phyloP scores from a whole-genome alignment of 805 yeast genomes.

The Lipomyces sp. region DNA sequence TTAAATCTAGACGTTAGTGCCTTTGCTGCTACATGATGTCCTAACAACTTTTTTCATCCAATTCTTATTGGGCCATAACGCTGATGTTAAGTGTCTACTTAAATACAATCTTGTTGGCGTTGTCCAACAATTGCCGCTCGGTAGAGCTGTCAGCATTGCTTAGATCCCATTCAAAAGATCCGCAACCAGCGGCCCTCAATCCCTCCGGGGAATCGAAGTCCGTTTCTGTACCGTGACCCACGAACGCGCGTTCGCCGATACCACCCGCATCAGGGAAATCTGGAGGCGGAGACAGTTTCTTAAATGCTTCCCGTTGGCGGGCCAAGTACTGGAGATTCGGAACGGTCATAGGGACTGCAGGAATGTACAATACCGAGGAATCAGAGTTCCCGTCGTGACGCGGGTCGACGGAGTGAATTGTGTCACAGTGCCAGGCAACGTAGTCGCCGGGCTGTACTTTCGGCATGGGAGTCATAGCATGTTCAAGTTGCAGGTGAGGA shows the following conservation, averaged over 20 bases:
- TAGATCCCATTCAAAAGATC: slow-evolving; percentile 16
- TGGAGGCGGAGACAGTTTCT: slow-evolving; percentile 36
- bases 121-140: slow-evolving; percentile 9
- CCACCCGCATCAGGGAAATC: slow-evolving; percentile 40
- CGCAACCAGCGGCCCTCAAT: slow-evolving; percentile 19
- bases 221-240: slow-evolving; percentile 6
- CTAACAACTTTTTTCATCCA: too few species aligned
- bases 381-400: slow-evolving; percentile 42
- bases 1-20: too few species aligned
- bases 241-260: slow-evolving; percentile 22
- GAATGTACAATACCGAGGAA: slow-evolving; percentile 50
- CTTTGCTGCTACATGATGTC: too few species aligned
- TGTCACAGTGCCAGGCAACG: slow-evolving; percentile 54
- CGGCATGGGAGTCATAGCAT: slow-evolving; percentile 48
- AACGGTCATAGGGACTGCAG: slow-evolving; percentile 46
- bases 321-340: slow-evolving; percentile 34
- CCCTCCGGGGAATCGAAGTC: slow-evolving; percentile 13
- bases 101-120: slow-evolving; percentile 14
- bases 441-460: slow-evolving; percentile 51
- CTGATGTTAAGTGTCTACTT: not conserved
- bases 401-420: slow-evolving; percentile 51
- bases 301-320: slow-evolving; percentile 38
- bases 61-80: too few species aligned
- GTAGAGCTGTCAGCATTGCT: not conserved
- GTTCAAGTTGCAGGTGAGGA: slow-evolving; percentile 48